A percentile compares a stretch with the other conserved stretches of the same genome.
Evolutionary conservation across 202 grass and related monocot species (phyloP).

Genomic region (Carex arenaria): DNA sequence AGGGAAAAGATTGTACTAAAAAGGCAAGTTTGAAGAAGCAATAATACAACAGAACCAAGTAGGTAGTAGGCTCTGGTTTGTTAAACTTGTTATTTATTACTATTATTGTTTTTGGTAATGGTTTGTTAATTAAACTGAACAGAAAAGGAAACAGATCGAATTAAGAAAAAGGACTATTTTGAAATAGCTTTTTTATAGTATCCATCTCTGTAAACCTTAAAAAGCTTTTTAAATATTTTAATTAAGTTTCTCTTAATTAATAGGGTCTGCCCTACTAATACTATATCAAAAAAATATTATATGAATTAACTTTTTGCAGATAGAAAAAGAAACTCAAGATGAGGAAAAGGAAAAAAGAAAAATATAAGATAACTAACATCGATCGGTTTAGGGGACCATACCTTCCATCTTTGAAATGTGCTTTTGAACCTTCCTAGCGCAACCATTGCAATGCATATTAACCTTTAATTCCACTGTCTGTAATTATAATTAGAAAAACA

Average conservation of each 20-base stretch:
- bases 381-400: constrained; percentile 15
- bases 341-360: neutral
- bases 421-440: constrained; percentile 88
- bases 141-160: neutral
- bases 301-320: neutral
- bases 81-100: too few species aligned
- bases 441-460: constrained; percentile 91
- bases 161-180: neutral
- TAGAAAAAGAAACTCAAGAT: neutral
- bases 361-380: neutral
- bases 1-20: neutral
- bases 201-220: neutral
- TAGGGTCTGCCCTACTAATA: neutral
- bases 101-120: too few species aligned
- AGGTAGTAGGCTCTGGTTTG: neutral
- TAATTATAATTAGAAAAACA: constrained; percentile 18
- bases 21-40: neutral
- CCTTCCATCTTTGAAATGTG: constrained; percentile 97
- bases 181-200: neutral
- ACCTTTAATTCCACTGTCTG: constrained; percentile 89
- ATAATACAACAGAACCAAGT: neutral
- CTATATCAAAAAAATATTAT: neutral
- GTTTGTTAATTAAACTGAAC: neutral
- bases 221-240: neutral
- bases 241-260: neutral